Evolutionary conservation across 2,329 filamentous ascomycete genomes (phyloP).

Genomic region (Trichoderma harzianum): DNA sequence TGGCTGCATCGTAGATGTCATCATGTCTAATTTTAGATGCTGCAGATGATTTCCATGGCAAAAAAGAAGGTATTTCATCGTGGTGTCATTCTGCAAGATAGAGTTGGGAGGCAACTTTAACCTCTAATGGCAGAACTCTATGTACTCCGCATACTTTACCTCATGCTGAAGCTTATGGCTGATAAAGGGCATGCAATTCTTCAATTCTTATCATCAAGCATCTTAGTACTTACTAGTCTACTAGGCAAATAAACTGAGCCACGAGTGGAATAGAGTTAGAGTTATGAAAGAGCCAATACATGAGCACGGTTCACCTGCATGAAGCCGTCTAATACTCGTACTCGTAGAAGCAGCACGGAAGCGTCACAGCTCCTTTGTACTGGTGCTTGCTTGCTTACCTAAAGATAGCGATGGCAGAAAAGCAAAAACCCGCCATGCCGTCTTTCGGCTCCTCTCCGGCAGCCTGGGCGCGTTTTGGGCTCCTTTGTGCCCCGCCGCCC

Average conservation of each 20-base stretch:
- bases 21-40: background rate
- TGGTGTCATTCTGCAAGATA: background rate
- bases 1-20: background rate
- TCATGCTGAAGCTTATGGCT: background rate
- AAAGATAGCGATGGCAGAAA: background rate
- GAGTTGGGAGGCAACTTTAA: background rate
- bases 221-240: background rate
- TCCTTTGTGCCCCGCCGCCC: background rate
- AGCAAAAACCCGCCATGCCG: background rate
- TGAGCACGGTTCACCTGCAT: background rate
- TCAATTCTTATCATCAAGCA: background rate
- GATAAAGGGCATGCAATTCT: background rate
- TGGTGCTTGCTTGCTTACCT: background rate
- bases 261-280: background rate
- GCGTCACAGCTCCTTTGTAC: background rate
- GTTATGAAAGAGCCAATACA: background rate
- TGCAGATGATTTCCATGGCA: background rate
- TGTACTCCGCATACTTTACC: background rate
- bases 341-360: background rate
- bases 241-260: background rate
- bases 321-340: background rate
- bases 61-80: background rate
- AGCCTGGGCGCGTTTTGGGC: conserved; percentile 3
- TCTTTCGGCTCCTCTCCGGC: conserved; percentile 8
- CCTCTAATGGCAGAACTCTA: background rate